Percentiles rank a stretch among this genome's conserved stretches.
Conservation (phyloP, 352 stramenopile genomes). For the Pythium utonaiense region DNA sequence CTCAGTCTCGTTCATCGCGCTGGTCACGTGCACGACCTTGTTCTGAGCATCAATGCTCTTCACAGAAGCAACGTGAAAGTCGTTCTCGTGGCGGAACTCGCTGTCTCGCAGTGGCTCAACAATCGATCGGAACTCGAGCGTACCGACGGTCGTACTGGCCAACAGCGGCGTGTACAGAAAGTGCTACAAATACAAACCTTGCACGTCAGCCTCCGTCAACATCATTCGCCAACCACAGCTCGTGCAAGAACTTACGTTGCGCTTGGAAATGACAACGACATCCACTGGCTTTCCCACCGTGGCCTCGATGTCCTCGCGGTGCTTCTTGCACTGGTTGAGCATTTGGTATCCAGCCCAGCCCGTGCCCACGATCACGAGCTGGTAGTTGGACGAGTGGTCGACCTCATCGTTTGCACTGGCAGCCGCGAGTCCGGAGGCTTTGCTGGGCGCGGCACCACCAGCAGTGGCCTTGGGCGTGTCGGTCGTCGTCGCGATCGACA, state of each 20-base stretch:
- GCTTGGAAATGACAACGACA: slow-evolving; percentile 76
- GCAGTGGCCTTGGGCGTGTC: background rate
- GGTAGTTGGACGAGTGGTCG: slow-evolving; percentile 47
- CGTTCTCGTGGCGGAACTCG: slow-evolving; percentile 61
- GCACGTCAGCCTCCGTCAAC: background rate
- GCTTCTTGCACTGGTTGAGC: slow-evolving; percentile 72
- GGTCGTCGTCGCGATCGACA: background rate
- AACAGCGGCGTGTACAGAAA: slow-evolving; percentile 98
- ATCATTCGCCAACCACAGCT: background rate
- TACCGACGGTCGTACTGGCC: slow-evolving; percentile 92
- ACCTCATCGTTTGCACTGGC: background rate
- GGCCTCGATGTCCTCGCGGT: slow-evolving; percentile 67
- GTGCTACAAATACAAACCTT: slow-evolving; percentile 51
- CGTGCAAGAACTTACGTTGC: slow-evolving; percentile 55
- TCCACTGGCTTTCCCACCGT: slow-evolving; percentile 56
- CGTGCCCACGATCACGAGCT: slow-evolving; percentile 74
- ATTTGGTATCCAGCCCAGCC: slow-evolving; percentile 80
- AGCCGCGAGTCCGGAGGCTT: background rate
- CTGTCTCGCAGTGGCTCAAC: slow-evolving; percentile 93
- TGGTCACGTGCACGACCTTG: slow-evolving; percentile 72
- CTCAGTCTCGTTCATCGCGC: slow-evolving; percentile 44
- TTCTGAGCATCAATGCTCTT: slow-evolving; percentile 72
- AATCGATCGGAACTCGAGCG: slow-evolving; percentile 96
- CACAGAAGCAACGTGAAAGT: slow-evolving; percentile 75
- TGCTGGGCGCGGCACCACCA: too few species aligned